Conservation (phyloP, 306 rosid species). For the Alnus glutinosa region DNA sequence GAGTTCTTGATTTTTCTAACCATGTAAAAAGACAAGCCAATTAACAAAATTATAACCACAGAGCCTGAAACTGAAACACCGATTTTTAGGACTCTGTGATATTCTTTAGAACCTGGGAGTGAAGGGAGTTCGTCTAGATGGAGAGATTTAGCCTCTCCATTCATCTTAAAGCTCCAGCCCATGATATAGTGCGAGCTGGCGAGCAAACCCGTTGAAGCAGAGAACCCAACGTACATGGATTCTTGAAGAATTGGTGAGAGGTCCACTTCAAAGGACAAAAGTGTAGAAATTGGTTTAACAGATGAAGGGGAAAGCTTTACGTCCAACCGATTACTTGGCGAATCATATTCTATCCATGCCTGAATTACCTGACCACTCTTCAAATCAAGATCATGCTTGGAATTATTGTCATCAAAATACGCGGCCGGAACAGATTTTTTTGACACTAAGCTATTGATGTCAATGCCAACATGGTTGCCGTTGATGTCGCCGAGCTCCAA, state of each 20-base stretch:
- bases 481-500: conserved; percentile 29
- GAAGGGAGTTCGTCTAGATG: conserved; percentile 23
- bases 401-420: not conserved
- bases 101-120: conserved; percentile 16
- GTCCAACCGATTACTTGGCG: conserved; percentile 9
- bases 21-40: conserved; percentile 27
- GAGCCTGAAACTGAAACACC: conserved; percentile 23
- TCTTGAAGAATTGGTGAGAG: conserved; percentile 30
- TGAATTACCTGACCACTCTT: conserved; percentile 26
- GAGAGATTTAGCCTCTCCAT: conserved; percentile 31
- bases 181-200: conserved; percentile 31
- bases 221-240: conserved; percentile 38
- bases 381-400: conserved; percentile 13
- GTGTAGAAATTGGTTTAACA: conserved; percentile 24
- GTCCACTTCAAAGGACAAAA: conserved; percentile 31
- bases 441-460: conserved; percentile 32
- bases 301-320: conserved; percentile 29
- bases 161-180: conserved; percentile 38
- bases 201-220: conserved; percentile 37
- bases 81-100: not conserved
- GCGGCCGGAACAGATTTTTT: conserved; percentile 26
- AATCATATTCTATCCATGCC: conserved; percentile 37
- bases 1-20: conserved; percentile 33
- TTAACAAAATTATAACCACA: conserved; percentile 2
- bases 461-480: conserved; percentile 41